Conservation (phyloP, 805 yeast genomes). For the Hanseniaspora thailandica region DNA sequence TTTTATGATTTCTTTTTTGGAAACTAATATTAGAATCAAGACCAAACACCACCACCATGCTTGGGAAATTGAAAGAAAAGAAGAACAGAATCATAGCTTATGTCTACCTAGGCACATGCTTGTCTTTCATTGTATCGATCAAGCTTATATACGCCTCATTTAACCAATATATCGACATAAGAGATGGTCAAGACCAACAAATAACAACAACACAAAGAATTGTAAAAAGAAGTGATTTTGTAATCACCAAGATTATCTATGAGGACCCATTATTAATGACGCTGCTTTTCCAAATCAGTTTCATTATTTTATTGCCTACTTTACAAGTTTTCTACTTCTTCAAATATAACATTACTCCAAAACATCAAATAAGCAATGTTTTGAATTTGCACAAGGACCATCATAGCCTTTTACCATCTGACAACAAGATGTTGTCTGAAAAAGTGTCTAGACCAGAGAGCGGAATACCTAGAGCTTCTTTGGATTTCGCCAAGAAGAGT, state of each 20-base stretch:
- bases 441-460: neutral
- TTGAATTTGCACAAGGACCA: conserved; percentile 6
- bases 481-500: neutral
- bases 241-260: conserved; percentile 6
- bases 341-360: conserved; percentile 12
- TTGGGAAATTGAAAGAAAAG: conserved; percentile 4
- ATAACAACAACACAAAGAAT: neutral
- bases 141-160: conserved; percentile 9
- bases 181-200: conserved; percentile 10
- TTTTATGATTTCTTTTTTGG: no score
- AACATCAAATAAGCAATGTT: conserved; percentile 1
- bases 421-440: neutral
- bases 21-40: no score
- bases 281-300: conserved; percentile 21
- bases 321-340: conserved; percentile 16
- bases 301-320: conserved; percentile 20
- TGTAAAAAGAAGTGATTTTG: neutral
- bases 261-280: conserved; percentile 17
- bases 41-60: neutral
- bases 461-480: neutral
- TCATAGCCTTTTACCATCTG: neutral
- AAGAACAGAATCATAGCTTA: neutral
- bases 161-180: neutral
- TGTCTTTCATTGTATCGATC: neutral
- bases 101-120: conserved; percentile 4